These are phyloP conservation scores for Podospora bellae-mahoneyi DNA, from an alignment of 495 filamentous ascomycete genomes.

Conservation along the genomic window DNA sequence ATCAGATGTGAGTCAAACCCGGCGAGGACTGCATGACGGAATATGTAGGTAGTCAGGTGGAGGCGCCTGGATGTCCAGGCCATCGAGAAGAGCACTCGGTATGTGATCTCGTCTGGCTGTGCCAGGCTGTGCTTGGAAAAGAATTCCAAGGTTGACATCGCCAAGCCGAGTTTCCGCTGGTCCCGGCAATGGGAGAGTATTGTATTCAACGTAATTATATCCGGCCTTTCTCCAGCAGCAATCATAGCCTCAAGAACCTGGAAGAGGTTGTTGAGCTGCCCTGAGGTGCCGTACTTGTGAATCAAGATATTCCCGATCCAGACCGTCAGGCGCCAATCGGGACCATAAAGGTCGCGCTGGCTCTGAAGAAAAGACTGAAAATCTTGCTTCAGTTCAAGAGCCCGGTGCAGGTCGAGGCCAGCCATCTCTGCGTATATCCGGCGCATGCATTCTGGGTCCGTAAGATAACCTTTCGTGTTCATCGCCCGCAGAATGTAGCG, in stretches of 20 bases:
- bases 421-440: slow-evolving; percentile 36
- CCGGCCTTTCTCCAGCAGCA: neutral
- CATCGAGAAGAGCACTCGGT: neutral
- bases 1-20: neutral
- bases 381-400: slow-evolving; percentile 23
- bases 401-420: slow-evolving; percentile 32
- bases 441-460: slow-evolving; percentile 18
- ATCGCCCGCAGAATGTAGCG: slow-evolving; percentile 36
- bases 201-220: neutral
- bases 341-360: slow-evolving; percentile 37
- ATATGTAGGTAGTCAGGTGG: neutral
- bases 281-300: neutral
- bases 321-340: slow-evolving; percentile 32
- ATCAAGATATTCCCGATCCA: neutral
- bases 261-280: neutral
- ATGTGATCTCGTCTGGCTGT: neutral
- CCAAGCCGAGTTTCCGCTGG: neutral
- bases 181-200: neutral
- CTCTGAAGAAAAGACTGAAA: slow-evolving; percentile 27
- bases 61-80: neutral
- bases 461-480: slow-evolving; percentile 28
- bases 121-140: neutral
- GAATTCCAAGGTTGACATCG: neutral
- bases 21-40: neutral
- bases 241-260: neutral